Evolutionary conservation across 768 basidiomycete species (phyloP), one percentile per base, ranked within the genome.

Genomic region (Asterophora parasitica): DNA sequence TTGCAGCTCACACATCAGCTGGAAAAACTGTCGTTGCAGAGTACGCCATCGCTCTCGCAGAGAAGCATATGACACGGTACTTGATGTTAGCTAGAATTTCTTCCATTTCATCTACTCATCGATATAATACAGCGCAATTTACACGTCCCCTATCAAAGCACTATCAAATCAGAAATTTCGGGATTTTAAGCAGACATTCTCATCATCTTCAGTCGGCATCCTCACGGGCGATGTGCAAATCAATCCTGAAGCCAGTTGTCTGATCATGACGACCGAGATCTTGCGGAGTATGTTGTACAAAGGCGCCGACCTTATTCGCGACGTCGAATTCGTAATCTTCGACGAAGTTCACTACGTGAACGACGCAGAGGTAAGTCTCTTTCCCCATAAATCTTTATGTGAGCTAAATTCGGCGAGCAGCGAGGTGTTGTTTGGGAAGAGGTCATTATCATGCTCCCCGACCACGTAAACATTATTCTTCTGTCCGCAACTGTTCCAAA

Each of bases 311-410:
- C 74, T 99, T 16, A 99, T 99, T 57, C 82, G 96, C 28, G 96
- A 99, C 64, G 95, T 99, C 42, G 96, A 99, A 63, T 99, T 97
- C 62, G 96, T 99, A 17, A 96, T 99, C 51, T 99, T 99, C 61
- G 96, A 99, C 61, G 96, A 99, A 63, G 96, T 99, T 26, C 96
- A 99, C 68, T 99, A 99, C 65, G 94, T 99, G 44, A 99, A 98
- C 61, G 96, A 99, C 63, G 88, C 92, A 12, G 96, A 99, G 85
- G 95, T 95, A 48, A 42, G 61, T 57, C 30, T 23, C 23, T 23
- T 23, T 23, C 48, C 46, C 17, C 26, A 28, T 30, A 4, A 26
- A 26, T 12, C 9, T 7, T 31, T 36, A 16, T 44, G 1, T 16
- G 48, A 32, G 35, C 57, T n/a, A 51, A 39, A 54, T 8, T 40